These are phyloP conservation scores for Chloris gayana DNA, from an alignment of 176 grass and related monocot genomes.

Conservation along the genomic window DNA sequence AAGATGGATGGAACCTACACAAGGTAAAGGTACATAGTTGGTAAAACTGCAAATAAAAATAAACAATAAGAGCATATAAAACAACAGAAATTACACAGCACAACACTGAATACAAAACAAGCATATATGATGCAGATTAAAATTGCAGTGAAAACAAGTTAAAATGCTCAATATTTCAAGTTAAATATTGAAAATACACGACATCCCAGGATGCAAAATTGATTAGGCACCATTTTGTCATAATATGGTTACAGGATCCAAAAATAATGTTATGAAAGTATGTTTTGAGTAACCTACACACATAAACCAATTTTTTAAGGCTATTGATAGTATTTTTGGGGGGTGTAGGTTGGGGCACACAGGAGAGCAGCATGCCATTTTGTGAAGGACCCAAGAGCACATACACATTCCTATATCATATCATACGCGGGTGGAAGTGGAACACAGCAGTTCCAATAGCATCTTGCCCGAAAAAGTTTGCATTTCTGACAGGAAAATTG, in stretches of 20 bases:
- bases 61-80: slow-evolving; percentile 19
- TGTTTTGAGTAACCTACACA: too few species aligned
- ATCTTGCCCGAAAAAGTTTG: too few species aligned
- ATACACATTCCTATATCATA: too few species aligned
- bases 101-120: background rate
- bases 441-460: too few species aligned
- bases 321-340: too few species aligned
- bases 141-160: background rate
- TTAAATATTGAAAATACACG: background rate
- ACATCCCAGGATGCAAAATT: background rate
- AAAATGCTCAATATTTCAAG: background rate
- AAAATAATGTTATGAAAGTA: background rate
- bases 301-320: too few species aligned
- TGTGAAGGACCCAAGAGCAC: too few species aligned
- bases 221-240: background rate
- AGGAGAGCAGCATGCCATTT: too few species aligned
- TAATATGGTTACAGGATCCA: background rate
- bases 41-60: slow-evolving; percentile 29
- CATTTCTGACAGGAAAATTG: too few species aligned
- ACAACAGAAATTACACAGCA: slow-evolving; percentile 26
- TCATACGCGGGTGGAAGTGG: too few species aligned
- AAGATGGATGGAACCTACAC: slow-evolving; percentile 88
- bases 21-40: slow-evolving; percentile 21
- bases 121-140: background rate
- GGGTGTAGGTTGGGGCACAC: too few species aligned